Evolutionary conservation across 257 asterid genomes (phyloP).

Genomic region (Eustoma russellianum): DNA sequence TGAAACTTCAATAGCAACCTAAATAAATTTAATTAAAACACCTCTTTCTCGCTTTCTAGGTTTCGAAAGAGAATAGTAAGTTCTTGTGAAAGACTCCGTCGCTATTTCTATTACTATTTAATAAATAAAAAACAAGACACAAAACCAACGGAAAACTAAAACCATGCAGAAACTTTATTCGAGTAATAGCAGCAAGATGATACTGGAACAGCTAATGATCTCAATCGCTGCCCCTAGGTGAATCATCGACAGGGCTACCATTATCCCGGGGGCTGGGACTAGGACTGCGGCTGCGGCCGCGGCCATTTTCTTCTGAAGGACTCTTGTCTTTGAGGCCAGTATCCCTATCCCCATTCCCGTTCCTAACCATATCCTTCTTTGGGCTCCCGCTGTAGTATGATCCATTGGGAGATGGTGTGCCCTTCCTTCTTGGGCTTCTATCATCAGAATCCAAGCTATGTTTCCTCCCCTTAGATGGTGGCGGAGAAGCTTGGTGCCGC

Average conservation of each 20-base stretch:
- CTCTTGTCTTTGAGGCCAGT: conserved; percentile 25
- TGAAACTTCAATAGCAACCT: no score
- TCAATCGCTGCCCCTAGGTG: conserved; percentile 19
- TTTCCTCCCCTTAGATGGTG: conserved; percentile 31
- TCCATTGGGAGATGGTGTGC: conserved; percentile 37
- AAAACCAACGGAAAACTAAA: no score
- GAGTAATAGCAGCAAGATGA: no score
- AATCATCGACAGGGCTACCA: conserved; percentile 29
- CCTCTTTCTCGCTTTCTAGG: no score
- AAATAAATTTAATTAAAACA: no score
- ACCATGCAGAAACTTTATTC: no score
- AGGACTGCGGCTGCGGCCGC: conserved; percentile 20
- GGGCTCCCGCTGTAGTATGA: conserved; percentile 36
- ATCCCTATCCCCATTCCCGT: conserved; percentile 15
- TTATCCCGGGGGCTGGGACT: conserved; percentile 22
- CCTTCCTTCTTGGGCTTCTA: conserved; percentile 37
- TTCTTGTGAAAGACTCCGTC: no score
- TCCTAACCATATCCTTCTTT: conserved; percentile 10
- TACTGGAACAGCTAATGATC: no score
- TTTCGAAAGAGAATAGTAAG: no score
- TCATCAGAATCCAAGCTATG: conserved; percentile 39
- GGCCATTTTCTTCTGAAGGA: conserved; percentile 37
- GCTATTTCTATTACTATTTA: no score
- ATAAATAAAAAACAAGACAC: no score
- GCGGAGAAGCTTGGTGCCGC: conserved; percentile 34